Evolutionary conservation across 1,139 yeast genomes (phyloP).

Genomic region (Taphrina deformans): DNA sequence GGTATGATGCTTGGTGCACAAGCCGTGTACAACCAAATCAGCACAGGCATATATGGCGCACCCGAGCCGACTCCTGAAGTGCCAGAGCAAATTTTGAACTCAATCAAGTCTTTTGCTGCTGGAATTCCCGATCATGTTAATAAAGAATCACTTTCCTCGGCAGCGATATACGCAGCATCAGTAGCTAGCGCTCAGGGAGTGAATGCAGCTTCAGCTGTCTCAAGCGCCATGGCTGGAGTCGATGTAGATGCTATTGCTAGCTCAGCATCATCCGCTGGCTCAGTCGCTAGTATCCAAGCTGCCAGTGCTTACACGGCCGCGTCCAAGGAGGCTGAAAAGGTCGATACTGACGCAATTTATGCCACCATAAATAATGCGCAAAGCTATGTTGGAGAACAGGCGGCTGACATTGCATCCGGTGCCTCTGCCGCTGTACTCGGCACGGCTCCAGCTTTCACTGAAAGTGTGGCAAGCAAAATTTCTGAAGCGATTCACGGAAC

Average conservation of each 20-base stretch:
- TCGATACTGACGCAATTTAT: conserved; percentile 17
- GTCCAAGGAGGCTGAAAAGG: not conserved
- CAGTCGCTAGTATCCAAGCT: conserved; percentile 27
- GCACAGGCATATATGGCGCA: conserved; percentile 18
- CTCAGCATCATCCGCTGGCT: conserved; percentile 17
- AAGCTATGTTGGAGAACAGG: conserved; percentile 11
- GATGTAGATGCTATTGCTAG: conserved; percentile 23
- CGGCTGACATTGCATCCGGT: conserved; percentile 7
- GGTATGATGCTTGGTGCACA: conserved; percentile 30
- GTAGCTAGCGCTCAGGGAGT: conserved; percentile 14
- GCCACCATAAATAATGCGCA: not conserved
- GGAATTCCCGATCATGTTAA: conserved; percentile 7
- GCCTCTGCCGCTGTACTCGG: conserved; percentile 27
- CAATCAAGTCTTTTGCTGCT: conserved; percentile 12
- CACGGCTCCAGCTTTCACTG: conserved; percentile 18
- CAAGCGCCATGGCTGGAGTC: conserved; percentile 12
- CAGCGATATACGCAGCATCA: conserved; percentile 4
- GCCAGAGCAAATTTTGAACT: conserved; percentile 2
- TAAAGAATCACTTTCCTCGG: conserved; percentile 3
- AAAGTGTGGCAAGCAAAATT: conserved; percentile 14
- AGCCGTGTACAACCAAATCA: conserved; percentile 25
- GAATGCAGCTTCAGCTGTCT: conserved; percentile 20
- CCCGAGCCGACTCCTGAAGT: conserved; percentile 15
- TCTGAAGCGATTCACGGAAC: conserved; percentile 29
- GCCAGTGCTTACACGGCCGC: conserved; percentile 23